Base-by-base conservation (phyloP, 176 grass and related monocot genomes). In the Coix lacrymajobi region DNA sequence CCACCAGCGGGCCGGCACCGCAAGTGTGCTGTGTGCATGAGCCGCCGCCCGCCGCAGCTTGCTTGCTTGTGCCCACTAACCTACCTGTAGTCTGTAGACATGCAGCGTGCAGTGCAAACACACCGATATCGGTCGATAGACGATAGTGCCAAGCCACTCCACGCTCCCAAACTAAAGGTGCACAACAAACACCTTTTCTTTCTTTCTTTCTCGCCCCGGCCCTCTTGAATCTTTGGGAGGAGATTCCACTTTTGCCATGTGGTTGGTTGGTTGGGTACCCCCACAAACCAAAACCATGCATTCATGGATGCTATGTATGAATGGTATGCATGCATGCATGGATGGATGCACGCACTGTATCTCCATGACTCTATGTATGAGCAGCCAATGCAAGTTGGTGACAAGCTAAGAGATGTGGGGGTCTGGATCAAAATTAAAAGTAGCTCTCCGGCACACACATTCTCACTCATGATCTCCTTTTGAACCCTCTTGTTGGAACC, bases 231-330 rank as follows among this genome's bases (percentile, higher is more conserved):
- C 78, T 81, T 58, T 77, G 77, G 77, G 62, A 63, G 66, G 39
- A 37, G 70, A 49, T 75, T 70, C 87, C 67, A 45, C 40, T 81
- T 82, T 83, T 66, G 36, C 64, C 79, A 86, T 90, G 78, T 57
- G 45, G 36, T 32, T 45, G 63, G 78, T 28, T 77, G 52, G 19
- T n/a, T n/a, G 67, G 61, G 67, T 38, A 58, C 37, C 66, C 74
- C 43, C 44, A 68, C 45, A 41, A 17, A 58, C 78, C 11, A 11
- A 33, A 17, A 19, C 11, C 34, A 41, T 66, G 64, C 44, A 64
- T 26, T 7, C 39, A 40, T 8, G 51, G 51, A 16, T 51, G 17
- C 48, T 51, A 52, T 52, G 49, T 8, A 56, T 60, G 1, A 8
- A 29, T n/a, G n/a, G n/a, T 29, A 60, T 57, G 54, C 22, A 56